These are phyloP conservation scores for Saccharomyces kudriavzevii DNA, from an alignment of 805 yeast genomes.

Conservation along the genomic window DNA sequence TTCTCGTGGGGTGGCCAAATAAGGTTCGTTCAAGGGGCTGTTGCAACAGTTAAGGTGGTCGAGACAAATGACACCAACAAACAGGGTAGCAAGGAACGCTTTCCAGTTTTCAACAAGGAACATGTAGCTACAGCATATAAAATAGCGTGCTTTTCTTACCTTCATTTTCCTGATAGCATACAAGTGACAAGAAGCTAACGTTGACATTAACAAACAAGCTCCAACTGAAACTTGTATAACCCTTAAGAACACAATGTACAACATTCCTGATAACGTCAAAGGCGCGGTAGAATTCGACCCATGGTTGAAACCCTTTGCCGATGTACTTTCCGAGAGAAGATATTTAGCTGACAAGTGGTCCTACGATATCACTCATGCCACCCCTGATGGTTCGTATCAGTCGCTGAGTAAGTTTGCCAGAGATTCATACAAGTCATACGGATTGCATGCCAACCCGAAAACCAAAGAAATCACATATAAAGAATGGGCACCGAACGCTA, in stretches of 20 bases:
- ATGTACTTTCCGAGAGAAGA: conserved; percentile 62
- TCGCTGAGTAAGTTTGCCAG: conserved; percentile 61
- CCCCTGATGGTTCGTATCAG: conserved; percentile 44
- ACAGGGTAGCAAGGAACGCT: background rate
- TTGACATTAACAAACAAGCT: background rate
- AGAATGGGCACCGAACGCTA: conserved; percentile 91
- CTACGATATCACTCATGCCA: conserved; percentile 34
- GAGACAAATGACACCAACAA: background rate
- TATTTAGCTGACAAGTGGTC: conserved; percentile 59
- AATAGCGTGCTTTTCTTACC: background rate
- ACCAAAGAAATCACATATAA: conserved; percentile 52
- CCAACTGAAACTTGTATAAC: background rate
- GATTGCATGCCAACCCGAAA: conserved; percentile 53
- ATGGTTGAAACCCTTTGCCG: conserved; percentile 72
- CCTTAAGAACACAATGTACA: conserved; percentile 6
- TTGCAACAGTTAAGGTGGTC: background rate
- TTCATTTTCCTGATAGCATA: background rate
- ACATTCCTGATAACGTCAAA: conserved; percentile 35
- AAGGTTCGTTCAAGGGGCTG: background rate
- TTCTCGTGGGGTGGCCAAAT: background rate
- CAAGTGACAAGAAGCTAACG: background rate
- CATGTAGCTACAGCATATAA: background rate
- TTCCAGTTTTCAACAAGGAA: background rate
- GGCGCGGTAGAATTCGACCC: conserved; percentile 74
- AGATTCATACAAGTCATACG: conserved; percentile 65